Base-by-base conservation (phyloP, 352 stramenopile genomes). In the Phytophthora kernoviae region DNA sequence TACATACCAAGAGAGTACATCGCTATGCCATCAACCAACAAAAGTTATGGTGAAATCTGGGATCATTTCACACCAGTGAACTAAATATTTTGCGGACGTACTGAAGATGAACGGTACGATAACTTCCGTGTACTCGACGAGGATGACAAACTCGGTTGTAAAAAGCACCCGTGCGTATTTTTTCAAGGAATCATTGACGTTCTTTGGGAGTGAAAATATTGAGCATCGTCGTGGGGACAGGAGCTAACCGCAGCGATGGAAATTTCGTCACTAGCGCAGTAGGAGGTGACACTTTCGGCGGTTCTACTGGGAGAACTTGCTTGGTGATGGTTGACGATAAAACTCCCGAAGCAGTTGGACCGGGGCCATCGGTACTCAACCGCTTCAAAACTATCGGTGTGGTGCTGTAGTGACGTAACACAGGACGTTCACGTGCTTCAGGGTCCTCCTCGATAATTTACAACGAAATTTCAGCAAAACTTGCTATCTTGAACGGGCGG, bases 91-190 rank as follows among this genome's bases (percentile, higher is more conserved):
- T 30, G 21, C 11, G 20, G 1, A 55, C 53, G 18, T 36, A 79
- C 69, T 58, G 48, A 70, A 77, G 5, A 77, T 48, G 7, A 66
- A 34, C 4, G 64, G 59, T 1, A 77, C 50, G 36, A 72, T 60
- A 20, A 77, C 64, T 57, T 77, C 65, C 11, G 63, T 67, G 37
- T 62, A 77, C 52, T 72, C 54, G 26, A 72, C 32, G 0, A 77
- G 52, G 30, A 69, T 54, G 18, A 72, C 43, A 15, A 71, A 74
- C 21, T 77, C 68, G 4, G 46, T 68, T 34, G 65, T 50, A 40
- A 65, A 63, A 5, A 77, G 59, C 17, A 73, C 40, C 39, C 54
- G 47, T 0, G 69, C 54, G 9, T 45, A n/a, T 47, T n/a, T 51
- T 26, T 18, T 54, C n/a, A 0, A 65, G 12, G 2, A 65, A 64